Evolutionary conservation across 108 stramenopile genomes (phyloP).

Genomic region (Chaetoceros tenuissimus): DNA sequence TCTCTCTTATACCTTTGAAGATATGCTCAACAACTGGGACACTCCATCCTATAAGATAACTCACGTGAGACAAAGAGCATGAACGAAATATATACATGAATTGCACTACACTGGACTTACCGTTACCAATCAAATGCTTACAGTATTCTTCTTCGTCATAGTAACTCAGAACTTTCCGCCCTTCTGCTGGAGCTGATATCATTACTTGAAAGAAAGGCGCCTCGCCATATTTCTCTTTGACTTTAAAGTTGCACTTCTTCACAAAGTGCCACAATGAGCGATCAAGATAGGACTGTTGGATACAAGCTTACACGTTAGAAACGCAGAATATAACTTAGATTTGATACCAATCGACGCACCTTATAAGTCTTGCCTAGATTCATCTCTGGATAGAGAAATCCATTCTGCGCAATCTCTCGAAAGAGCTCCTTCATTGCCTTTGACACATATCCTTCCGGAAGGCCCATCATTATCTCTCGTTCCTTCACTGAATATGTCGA

Average conservation of each 20-base stretch:
- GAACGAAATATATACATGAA: too few species aligned
- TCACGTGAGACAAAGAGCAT: too few species aligned
- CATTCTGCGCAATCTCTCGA: slow-evolving; percentile 7
- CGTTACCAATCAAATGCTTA: slow-evolving; percentile 29
- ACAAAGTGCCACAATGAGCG: slow-evolving; percentile 12
- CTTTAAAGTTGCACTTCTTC: slow-evolving; percentile 15
- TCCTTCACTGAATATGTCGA: slow-evolving; percentile 12
- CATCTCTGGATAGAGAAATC: slow-evolving; percentile 16
- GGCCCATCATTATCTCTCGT: slow-evolving; percentile 24
- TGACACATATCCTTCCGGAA: slow-evolving; percentile 16
- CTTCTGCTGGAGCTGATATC: slow-evolving; percentile 16
- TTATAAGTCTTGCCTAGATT: slow-evolving; percentile 7
- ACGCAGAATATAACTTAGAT: too few species aligned
- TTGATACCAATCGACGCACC: too few species aligned
- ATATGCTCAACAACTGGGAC: too few species aligned
- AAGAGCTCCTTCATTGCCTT: slow-evolving; percentile 6
- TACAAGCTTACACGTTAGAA: too few species aligned
- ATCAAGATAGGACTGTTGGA: slow-evolving; percentile 11
- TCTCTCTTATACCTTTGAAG: too few species aligned
- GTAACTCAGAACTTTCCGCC: slow-evolving; percentile 7
- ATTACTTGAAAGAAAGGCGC: slow-evolving; percentile 18
- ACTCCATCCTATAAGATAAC: too few species aligned
- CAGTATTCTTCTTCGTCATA: slow-evolving; percentile 17
- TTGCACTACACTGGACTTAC: too few species aligned
- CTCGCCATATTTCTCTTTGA: background rate